phyloP scores from a whole-genome alignment of 345 rosid species.

The Brassica carinata region DNA sequence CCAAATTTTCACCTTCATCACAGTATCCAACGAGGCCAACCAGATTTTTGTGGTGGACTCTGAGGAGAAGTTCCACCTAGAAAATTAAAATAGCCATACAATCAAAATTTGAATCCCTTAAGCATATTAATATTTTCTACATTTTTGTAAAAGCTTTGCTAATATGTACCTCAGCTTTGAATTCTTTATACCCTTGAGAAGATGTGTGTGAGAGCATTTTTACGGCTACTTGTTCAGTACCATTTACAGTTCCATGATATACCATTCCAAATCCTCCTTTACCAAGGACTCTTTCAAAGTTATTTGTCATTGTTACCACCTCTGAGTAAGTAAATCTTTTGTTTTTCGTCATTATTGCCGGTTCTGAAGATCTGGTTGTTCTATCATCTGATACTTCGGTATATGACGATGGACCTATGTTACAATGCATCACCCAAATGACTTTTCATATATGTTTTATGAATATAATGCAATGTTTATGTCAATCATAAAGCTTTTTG shows the following conservation, averaged over 20 bases:
- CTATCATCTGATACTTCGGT: slow-evolving; percentile 18
- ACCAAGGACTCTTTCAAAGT: slow-evolving; percentile 46
- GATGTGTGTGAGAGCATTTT: slow-evolving; percentile 52
- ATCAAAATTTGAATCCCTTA: not conserved
- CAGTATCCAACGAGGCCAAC: slow-evolving; percentile 48
- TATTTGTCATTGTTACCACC: slow-evolving; percentile 46
- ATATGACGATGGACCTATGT: slow-evolving; percentile 5
- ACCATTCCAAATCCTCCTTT: slow-evolving; percentile 57
- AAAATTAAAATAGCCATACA: not conserved
- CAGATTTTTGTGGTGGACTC: slow-evolving; percentile 52
- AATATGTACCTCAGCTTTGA: slow-evolving; percentile 49
- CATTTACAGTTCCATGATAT: slow-evolving; percentile 45
- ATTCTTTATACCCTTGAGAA: slow-evolving; percentile 52
- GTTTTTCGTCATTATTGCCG: slow-evolving; percentile 26
- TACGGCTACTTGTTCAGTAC: slow-evolving; percentile 46
- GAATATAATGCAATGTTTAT: not conserved
- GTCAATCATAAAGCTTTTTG: not conserved
- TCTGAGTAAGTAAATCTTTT: slow-evolving; percentile 40
- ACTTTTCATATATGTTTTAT: not conserved
- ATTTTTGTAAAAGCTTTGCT: not conserved
- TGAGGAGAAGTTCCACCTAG: slow-evolving; percentile 48
- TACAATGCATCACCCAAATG: not conserved
- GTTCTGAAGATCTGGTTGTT: slow-evolving; percentile 21
- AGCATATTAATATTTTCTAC: not conserved
- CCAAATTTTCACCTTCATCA: slow-evolving; percentile 45